Evolutionary conservation across 2,329 filamentous ascomycete genomes (phyloP).

Genomic region (Hypoxylon sp.): DNA sequence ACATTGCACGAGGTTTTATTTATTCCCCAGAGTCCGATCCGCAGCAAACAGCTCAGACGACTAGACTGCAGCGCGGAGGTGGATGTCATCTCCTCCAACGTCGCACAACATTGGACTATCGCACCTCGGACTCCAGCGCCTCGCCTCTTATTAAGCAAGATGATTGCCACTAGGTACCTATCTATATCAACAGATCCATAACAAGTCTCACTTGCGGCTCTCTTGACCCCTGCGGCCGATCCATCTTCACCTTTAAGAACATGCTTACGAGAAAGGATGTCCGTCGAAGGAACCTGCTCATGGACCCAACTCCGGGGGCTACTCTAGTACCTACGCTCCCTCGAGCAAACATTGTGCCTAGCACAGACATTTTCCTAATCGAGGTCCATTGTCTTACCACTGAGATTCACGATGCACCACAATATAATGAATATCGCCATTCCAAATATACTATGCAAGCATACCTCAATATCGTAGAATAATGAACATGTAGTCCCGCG

Average conservation of each 20-base stretch:
- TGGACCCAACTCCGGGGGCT: constrained; percentile 62
- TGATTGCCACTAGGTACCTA: no score
- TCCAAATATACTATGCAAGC: no score
- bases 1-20: constrained; percentile 10
- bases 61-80: constrained; percentile 25
- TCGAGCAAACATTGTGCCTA: constrained; percentile 74
- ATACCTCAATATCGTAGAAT: not conserved
- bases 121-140: no score
- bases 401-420: no score
- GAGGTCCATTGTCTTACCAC: no score
- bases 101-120: constrained; percentile 35
- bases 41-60: constrained; percentile 19
- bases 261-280: not conserved
- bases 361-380: constrained; percentile 66
- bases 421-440: no score
- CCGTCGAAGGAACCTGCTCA: not conserved
- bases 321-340: constrained; percentile 67
- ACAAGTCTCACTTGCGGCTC: constrained; percentile 2
- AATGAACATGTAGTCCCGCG: not conserved
- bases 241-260: not conserved
- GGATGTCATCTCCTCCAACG: constrained; percentile 22
- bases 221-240: not conserved
- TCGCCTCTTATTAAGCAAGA: no score
- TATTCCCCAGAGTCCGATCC: constrained; percentile 21
- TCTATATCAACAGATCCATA: not conserved